These are phyloP conservation scores for Epichloe amarillans DNA, from an alignment of 2,329 filamentous ascomycete species.

Conservation along the genomic window DNA sequence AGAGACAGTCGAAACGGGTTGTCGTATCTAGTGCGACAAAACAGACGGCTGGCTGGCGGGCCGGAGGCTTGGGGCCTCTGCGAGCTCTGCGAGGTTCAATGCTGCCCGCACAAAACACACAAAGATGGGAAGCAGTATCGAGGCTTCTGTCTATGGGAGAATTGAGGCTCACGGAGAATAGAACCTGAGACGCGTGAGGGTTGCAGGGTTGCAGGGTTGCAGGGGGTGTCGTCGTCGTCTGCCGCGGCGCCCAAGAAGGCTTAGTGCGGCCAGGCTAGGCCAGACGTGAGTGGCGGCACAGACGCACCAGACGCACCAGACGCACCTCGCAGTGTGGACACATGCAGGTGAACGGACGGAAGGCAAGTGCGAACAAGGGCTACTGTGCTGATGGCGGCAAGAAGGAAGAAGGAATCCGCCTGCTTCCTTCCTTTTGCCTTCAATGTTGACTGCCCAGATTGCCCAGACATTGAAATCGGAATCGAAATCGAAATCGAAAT, in stretches of 20 bases:
- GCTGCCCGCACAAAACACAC: background rate
- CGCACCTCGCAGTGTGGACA: too few species aligned
- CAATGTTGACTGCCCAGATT: too few species aligned
- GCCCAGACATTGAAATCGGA: too few species aligned
- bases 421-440: background rate
- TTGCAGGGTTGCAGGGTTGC: slow-evolving; percentile 3
- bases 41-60: background rate
- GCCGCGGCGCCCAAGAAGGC: slow-evolving; percentile 16
- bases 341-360: too few species aligned
- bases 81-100: background rate
- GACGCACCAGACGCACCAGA: too few species aligned
- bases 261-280: slow-evolving; percentile 11
- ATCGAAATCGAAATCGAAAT: too few species aligned
- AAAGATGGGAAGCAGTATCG: background rate
- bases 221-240: slow-evolving; percentile 8
- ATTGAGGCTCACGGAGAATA: slow-evolving; percentile 1
- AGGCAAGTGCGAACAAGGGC: background rate
- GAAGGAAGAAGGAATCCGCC: background rate
- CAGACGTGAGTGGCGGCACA: background rate
- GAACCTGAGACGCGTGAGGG: slow-evolving; percentile 16
- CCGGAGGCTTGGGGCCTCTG: background rate
- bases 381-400: background rate
- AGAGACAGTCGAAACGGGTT: background rate
- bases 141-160: background rate
- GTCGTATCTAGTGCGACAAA: background rate